Base-by-base conservation (phyloP, 2,329 filamentous ascomycete genomes). In the Ascosphaera apis region DNA sequence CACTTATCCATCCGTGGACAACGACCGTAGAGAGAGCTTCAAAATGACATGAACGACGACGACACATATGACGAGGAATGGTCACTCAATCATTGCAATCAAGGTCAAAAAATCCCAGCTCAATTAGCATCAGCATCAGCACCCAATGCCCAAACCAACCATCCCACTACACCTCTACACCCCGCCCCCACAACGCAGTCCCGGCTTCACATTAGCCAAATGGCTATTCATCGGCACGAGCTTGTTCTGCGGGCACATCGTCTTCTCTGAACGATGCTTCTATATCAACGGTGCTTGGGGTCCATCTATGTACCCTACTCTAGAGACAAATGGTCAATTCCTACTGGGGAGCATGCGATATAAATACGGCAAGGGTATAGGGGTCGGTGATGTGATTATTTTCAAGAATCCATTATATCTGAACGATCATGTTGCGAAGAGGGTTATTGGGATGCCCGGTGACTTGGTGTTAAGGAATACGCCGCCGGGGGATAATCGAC, bases 271-370 rank as follows among this genome's bases (percentile, higher is more conserved):
- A 31, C 74, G 88, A 55, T 59, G 70, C 46, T 69, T 71, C 56
- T 63, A 63, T 42, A 47, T 75, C 43, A 65, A 66, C 15, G 54
- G 61, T 3, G 72, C 72, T 12, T 61, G 62, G 17, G 86, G 86
- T 2, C 72, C 82, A 3, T 86, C 78, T 13, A 95, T 95, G 88
- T 67, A 88, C 35, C 86, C 86, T 5, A 92, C 82, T 0, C 72
- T 93, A 41, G 62, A 65, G 16, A 62, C 72, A 1, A 54, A 62
- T 6, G 74, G 73, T 38, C 76, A 86, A 48, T 72, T 62, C 53
- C 62, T 86, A 33, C 53, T 84, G 9, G 67, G 80, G 36, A 72
- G 72, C 40, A 72, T 72, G 44, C 58, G 63, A n/a, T 67, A 76
- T 53, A 69, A 76, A 4, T 63, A 69, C 19, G 86, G 86, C 3